Conservation (phyloP, 495 filamentous ascomycete genomes). For the Tuber borchii region DNA sequence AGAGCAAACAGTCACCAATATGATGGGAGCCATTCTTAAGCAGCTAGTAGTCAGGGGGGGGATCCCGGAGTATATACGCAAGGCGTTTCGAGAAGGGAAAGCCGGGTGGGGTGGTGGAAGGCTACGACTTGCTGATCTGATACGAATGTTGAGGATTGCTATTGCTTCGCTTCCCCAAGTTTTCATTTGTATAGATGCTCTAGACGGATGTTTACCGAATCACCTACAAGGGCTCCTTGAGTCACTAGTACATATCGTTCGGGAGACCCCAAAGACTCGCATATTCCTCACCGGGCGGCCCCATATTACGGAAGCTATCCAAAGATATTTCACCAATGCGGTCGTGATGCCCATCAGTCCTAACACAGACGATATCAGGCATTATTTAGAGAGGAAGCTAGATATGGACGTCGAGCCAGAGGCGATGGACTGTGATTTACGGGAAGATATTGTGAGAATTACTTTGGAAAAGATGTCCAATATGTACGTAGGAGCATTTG, state of each 20-base stretch:
- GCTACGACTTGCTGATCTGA: not conserved
- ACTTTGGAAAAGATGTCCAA: not conserved
- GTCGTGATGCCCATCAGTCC: not conserved
- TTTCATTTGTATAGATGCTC: not conserved
- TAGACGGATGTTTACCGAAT: not conserved
- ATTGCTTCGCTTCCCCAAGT: not conserved
- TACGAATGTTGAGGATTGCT: not conserved
- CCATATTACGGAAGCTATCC: not conserved
- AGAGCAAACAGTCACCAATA: not conserved
- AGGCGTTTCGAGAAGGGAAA: not conserved
- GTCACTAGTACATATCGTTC: not conserved
- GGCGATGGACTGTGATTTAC: not conserved
- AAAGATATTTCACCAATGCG: not conserved
- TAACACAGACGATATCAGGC: not conserved
- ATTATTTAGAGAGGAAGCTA: not conserved
- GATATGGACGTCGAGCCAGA: not conserved
- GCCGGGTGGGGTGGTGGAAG: not conserved
- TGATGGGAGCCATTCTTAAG: not conserved
- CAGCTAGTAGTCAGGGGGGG: not conserved
- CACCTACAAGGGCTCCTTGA: not conserved
- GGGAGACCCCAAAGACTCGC: not conserved
- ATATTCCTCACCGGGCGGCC: not conserved
- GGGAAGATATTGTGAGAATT: not conserved
- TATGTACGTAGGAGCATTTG: not conserved
- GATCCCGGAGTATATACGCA: not conserved